Percentiles rank a stretch among this genome's conserved stretches.
These are phyloP conservation scores for Phycomyces blakesleeanus DNA, from an alignment of 192 early-diverging fungal species.

Conservation along the genomic window DNA sequence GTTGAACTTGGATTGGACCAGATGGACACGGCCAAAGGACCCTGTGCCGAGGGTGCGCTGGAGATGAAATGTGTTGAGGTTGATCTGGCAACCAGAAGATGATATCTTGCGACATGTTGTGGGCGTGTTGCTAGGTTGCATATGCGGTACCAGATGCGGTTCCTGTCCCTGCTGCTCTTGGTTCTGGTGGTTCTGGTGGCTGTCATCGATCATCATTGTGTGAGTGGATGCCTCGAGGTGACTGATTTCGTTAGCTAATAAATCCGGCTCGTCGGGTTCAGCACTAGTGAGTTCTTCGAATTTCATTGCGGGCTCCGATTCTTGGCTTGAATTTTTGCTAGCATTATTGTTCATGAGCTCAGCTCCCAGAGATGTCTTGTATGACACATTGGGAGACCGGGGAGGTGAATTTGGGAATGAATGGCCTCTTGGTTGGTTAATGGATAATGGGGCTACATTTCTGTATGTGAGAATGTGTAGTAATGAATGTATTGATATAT, in stretches of 20 bases:
- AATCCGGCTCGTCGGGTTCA: background rate
- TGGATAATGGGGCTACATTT: background rate
- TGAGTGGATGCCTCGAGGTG: background rate
- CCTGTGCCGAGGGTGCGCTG: constrained; percentile 65
- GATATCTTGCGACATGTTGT: too few species aligned
- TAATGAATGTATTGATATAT: too few species aligned
- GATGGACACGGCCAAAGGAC: constrained; percentile 91
- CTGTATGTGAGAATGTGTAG: too few species aligned
- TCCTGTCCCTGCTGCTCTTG: too few species aligned
- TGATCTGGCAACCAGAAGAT: background rate
- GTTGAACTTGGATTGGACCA: constrained; percentile 69
- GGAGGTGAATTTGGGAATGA: constrained; percentile 15
- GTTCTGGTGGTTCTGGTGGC: too few species aligned
- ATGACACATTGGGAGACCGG: constrained; percentile 1
- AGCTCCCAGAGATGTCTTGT: too few species aligned
- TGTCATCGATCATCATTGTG: constrained; percentile 2
- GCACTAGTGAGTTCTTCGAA: background rate
- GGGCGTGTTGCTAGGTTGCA: too few species aligned
- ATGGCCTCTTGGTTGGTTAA: constrained; percentile 8
- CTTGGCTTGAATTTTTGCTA: too few species aligned
- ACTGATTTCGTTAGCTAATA: background rate
- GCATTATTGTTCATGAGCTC: too few species aligned
- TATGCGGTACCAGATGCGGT: too few species aligned
- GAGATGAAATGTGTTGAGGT: constrained; percentile 5
- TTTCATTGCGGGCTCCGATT: constrained; percentile 5